Percentiles rank a stretch among this genome's conserved stretches.
phyloP scores from a whole-genome alignment of 345 rosid genomes.

The Dovyalis caffra region DNA sequence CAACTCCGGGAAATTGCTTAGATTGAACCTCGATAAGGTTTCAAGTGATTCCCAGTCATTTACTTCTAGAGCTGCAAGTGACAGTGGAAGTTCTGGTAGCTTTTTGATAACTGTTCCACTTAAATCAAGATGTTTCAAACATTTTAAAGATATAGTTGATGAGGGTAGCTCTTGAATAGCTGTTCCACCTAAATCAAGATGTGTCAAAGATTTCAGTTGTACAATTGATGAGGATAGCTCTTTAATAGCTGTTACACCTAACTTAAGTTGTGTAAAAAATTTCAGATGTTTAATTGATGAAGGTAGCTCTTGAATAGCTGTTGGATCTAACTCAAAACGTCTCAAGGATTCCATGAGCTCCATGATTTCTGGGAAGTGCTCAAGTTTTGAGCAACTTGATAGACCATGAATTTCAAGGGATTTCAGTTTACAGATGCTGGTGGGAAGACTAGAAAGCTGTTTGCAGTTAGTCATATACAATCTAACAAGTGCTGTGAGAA shows the following conservation, averaged over 20 bases:
- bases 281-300: neutral
- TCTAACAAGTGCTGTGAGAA: neutral
- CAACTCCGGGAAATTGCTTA: neutral
- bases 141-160: too few relatives aligned
- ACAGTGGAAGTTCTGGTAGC: too few relatives aligned
- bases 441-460: neutral
- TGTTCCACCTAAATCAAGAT: neutral
- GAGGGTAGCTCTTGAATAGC: too few relatives aligned
- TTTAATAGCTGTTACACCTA: neutral
- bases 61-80: neutral
- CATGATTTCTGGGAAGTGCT: neutral
- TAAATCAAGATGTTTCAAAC: too few relatives aligned
- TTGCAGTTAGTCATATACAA: neutral
- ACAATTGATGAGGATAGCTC: neutral
- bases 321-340: neutral
- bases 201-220: neutral
- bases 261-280: neutral
- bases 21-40: neutral
- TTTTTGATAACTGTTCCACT: too few relatives aligned
- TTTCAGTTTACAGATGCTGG: slow-evolving; percentile 6
- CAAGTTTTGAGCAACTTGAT: neutral
- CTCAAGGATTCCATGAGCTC: slow-evolving; percentile 3
- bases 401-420: neutral
- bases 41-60: neutral
- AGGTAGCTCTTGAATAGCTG: too few relatives aligned